These are phyloP conservation scores for Cordyceps javanica DNA, from an alignment of 2,329 filamentous ascomycete species.

Conservation along the genomic window DNA sequence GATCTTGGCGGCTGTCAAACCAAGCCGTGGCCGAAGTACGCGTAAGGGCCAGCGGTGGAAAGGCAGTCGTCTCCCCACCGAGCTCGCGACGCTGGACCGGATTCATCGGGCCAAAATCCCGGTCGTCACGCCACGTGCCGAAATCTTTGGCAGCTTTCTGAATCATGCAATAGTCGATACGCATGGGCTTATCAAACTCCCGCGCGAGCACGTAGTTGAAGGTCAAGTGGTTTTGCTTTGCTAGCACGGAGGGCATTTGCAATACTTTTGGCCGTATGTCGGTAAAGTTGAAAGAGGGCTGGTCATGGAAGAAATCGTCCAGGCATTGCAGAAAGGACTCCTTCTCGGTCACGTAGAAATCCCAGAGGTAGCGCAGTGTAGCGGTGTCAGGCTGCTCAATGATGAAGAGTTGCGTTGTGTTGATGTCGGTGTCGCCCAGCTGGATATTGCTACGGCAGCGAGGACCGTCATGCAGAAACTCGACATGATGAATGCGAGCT, in stretches of 20 bases:
- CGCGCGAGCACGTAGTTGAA: slow-evolving; percentile 11
- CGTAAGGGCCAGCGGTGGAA: slow-evolving; percentile 8
- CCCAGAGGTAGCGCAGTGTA: slow-evolving; percentile 1
- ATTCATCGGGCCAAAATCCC: slow-evolving; percentile 14
- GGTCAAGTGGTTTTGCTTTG: slow-evolving; percentile 5
- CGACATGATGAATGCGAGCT: slow-evolving; percentile 9
- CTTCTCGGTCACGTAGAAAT: not conserved
- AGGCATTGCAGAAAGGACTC: slow-evolving; percentile 7
- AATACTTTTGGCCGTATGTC: slow-evolving; percentile 2
- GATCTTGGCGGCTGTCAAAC: slow-evolving; percentile 8
- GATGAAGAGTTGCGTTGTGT: slow-evolving; percentile 2
- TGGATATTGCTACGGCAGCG: not conserved
- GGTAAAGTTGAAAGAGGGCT: slow-evolving; percentile 13
- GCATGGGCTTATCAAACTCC: slow-evolving; percentile 11
- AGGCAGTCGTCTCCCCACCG: slow-evolving; percentile 4
- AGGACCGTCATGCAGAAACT: slow-evolving; percentile 1
- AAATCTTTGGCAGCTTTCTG: slow-evolving; percentile 9
- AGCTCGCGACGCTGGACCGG: slow-evolving; percentile 12
- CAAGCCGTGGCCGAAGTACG: slow-evolving; percentile 11
- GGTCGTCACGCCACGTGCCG: slow-evolving; percentile 11
- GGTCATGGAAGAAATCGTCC: slow-evolving; percentile 11
- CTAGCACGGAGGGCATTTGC: slow-evolving; percentile 8
- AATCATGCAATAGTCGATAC: slow-evolving; percentile 8
- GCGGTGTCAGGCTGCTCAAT: slow-evolving; percentile 8
- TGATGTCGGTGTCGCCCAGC: not conserved